These are phyloP conservation scores for Podospora pseudocomata DNA, from an alignment of 495 filamentous ascomycete genomes.

Conservation along the genomic window DNA sequence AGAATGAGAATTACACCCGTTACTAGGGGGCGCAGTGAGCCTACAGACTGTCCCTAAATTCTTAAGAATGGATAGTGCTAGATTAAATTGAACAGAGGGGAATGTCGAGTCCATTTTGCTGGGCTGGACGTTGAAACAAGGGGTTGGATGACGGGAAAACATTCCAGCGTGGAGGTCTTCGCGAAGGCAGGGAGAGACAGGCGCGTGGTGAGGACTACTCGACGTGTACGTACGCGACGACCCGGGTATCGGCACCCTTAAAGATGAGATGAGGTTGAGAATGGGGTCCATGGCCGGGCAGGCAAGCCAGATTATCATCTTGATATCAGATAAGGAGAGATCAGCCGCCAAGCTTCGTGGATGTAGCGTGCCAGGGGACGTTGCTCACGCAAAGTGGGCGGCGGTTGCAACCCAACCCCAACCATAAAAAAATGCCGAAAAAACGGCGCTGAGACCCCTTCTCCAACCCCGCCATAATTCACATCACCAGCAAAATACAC, in stretches of 20 bases:
- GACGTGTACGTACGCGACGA: not conserved
- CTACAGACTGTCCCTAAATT: constrained; percentile 6
- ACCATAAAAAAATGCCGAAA: not conserved
- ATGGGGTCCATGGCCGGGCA: too few species aligned
- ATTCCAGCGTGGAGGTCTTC: constrained; percentile 23
- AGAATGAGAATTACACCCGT: not conserved
- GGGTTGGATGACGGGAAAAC: constrained; percentile 20
- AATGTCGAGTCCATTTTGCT: constrained; percentile 13
- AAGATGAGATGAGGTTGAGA: too few species aligned
- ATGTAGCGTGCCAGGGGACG: constrained; percentile 1
- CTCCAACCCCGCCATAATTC: not conserved
- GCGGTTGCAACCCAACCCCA: not conserved
- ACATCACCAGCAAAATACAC: not conserved
- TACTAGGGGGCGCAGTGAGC: constrained; percentile 8
- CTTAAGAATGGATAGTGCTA: not conserved
- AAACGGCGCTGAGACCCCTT: not conserved
- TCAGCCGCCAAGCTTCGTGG: not conserved
- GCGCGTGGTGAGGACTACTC: constrained; percentile 7
- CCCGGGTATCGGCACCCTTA: not conserved
- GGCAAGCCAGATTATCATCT: not conserved
- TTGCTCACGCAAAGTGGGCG: not conserved
- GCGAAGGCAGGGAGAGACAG: constrained; percentile 5
- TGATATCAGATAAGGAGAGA: not conserved
- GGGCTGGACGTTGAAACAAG: constrained; percentile 14
- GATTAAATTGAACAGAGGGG: constrained; percentile 8